Base-by-base conservation (phyloP, 352 stramenopile species). In the Lagenidium giganteum region DNA sequence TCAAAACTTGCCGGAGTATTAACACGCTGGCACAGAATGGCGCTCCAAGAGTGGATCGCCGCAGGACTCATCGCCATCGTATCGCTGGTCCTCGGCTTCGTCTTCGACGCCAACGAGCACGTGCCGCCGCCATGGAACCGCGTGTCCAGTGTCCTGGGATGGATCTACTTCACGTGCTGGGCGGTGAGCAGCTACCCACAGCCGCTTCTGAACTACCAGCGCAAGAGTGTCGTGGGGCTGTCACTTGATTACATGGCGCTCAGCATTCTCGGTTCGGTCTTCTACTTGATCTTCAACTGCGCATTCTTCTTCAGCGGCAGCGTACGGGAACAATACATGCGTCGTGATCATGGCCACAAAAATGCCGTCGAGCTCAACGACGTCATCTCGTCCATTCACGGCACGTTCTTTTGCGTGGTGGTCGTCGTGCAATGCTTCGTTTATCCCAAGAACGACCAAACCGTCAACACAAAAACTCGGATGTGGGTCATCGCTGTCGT, bases 261-360 rank as follows among this genome's bases (percentile, higher is more conserved):
- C 42, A 97, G 97, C 56, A 75, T 97, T 27, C 46, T 98, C 31
- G 92, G 91, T 39, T 98, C 97, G 54, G 54, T 71, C n/a, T 96
- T 82, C 50, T 98, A 98, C 60, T 83, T 82, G 11, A 64, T 87
- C 34, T 98, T 96, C 64, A 97, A 94, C 55, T 71, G 74, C 7
- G 70, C 68, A 13, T 96, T 98, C 51, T 97, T 81, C 67, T 95
- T 73, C 49, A 91, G 64, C 47, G 46, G 74, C 16, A 57, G 28
- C 20, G 78, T 98, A 7, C 83, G 93, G 28, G 24, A 89, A 39
- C 59, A 87, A 40, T 98, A 98, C 55, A 79, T 80, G 59, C 43
- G 55, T 3, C 61, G 55, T n/a, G 59, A 95, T 44, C 28, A 69
- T 33, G 81, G 74, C 22, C 44, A 88, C 44, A 61, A 61, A 43